Conservation (phyloP, 1,284 basidiomycete genomes). For the Apiotrichum sp. region DNA sequence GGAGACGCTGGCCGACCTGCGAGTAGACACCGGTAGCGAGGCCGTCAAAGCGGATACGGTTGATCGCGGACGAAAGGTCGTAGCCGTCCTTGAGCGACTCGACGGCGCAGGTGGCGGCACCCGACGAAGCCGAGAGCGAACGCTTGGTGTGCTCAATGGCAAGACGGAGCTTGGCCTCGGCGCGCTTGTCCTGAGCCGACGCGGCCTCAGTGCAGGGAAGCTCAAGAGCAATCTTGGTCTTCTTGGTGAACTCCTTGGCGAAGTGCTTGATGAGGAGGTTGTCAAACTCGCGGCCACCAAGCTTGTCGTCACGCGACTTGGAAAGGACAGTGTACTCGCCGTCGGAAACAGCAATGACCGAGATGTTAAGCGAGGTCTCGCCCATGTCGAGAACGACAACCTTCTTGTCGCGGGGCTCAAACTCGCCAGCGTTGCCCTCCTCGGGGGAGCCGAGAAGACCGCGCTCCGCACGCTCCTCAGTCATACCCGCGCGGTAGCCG, state of each 20-base stretch:
- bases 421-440: slow-evolving; percentile 47
- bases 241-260: slow-evolving; percentile 95
- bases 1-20: slow-evolving; percentile 60
- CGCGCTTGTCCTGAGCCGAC: slow-evolving; percentile 64
- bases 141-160: slow-evolving; percentile 94
- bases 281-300: slow-evolving; percentile 53
- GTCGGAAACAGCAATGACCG: slow-evolving; percentile 52
- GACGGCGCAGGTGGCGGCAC: slow-evolving; percentile 80
- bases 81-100: slow-evolving; percentile 92
- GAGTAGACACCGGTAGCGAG: slow-evolving; percentile 69
- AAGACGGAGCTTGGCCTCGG: slow-evolving; percentile 86
- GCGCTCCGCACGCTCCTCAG: slow-evolving; percentile 43
- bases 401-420: slow-evolving; percentile 52
- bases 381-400: slow-evolving; percentile 56
- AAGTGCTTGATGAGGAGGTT: slow-evolving; percentile 76
- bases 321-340: slow-evolving; percentile 54
- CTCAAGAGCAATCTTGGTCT: slow-evolving; percentile 73
- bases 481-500: slow-evolving; percentile 46
- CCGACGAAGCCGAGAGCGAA: slow-evolving; percentile 78
- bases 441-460: slow-evolving; percentile 44
- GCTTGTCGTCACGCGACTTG: slow-evolving; percentile 49
- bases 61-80: slow-evolving; percentile 89
- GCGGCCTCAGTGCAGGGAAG: slow-evolving; percentile 55
- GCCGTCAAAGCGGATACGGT: slow-evolving; percentile 89
- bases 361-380: slow-evolving; percentile 53